Evolutionary conservation across 768 basidiomycete species (phyloP).

Genomic region (Podaxis sp.): DNA sequence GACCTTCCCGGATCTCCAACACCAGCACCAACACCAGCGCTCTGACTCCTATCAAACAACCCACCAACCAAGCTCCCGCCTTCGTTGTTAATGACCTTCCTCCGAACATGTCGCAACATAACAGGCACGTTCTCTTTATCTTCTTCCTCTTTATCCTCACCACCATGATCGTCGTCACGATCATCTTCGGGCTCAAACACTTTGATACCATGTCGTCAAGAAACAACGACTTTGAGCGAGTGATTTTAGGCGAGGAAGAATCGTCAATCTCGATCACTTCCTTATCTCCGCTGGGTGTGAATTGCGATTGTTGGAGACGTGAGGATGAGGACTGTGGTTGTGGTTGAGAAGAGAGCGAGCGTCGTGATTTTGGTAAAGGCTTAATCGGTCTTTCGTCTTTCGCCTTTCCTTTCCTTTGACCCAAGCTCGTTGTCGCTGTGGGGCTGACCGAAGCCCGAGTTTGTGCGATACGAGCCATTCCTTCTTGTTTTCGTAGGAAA

Average conservation of each 20-base stretch:
- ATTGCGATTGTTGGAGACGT: background rate
- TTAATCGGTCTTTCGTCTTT: background rate
- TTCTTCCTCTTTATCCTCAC: conserved; percentile 39
- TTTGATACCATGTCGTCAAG: conserved; percentile 36
- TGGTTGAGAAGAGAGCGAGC: background rate
- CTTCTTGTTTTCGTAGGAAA: background rate
- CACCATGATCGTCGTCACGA: conserved; percentile 8
- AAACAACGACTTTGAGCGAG: conserved; percentile 15
- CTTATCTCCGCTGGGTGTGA: background rate
- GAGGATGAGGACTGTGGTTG: background rate
- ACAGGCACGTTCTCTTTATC: conserved; percentile 66
- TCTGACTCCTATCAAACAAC: conserved; percentile 1
- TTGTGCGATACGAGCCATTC: background rate
- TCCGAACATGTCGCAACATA: conserved; percentile 49
- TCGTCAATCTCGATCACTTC: conserved; percentile 7
- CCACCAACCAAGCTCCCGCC: background rate
- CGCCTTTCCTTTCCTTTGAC: background rate
- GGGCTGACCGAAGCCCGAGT: background rate
- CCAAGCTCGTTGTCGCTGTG: background rate
- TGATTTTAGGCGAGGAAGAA: conserved; percentile 14
- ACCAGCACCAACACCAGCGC: conserved; percentile 3
- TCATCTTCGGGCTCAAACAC: background rate
- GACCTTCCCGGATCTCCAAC: too few relatives aligned
- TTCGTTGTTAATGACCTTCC: conserved; percentile 26
- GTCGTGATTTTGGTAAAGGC: conserved; percentile 5